These are phyloP conservation scores for Capsella rubella DNA, from an alignment of 441 rosid species.

Conservation along the genomic window DNA sequence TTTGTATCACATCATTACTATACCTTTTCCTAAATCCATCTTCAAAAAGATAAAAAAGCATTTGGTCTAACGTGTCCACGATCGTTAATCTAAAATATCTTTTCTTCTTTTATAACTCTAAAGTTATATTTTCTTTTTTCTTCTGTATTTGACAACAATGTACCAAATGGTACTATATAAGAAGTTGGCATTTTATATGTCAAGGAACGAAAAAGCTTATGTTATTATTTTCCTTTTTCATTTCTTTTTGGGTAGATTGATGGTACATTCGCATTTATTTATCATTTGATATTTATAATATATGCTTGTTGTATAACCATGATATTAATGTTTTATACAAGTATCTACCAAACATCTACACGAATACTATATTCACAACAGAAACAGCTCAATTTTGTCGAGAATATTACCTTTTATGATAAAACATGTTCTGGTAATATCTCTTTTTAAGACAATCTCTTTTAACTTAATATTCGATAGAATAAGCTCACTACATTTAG, in stretches of 20 bases:
- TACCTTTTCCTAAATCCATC: constrained; percentile 17
- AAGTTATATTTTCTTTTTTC: not conserved
- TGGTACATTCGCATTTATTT: constrained; percentile 6
- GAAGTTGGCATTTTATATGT: not conserved
- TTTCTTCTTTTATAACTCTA: not conserved
- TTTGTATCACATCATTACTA: constrained; percentile 35
- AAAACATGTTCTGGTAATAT: constrained; percentile 21
- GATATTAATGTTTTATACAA: constrained; percentile 6
- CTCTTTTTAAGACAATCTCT: constrained; percentile 5
- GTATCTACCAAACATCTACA: constrained; percentile 26
- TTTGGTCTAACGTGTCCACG: constrained; percentile 17
- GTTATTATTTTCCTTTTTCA: not conserved
- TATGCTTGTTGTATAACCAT: not conserved
- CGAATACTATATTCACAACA: not conserved
- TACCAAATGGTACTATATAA: not conserved
- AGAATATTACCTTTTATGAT: constrained; percentile 34
- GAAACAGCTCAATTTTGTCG: constrained; percentile 32
- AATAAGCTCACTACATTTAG: not conserved
- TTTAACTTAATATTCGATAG: constrained; percentile 3
- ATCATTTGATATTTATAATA: not conserved
- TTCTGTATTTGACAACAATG: constrained; percentile 9
- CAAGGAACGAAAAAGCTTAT: not conserved
- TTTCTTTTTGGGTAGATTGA: not conserved
- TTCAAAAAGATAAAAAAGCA: not conserved
- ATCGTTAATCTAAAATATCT: constrained; percentile 30